These are phyloP conservation scores for Trichophaea hybrida DNA, from an alignment of 2,329 filamentous ascomycete genomes.

Conservation along the genomic window DNA sequence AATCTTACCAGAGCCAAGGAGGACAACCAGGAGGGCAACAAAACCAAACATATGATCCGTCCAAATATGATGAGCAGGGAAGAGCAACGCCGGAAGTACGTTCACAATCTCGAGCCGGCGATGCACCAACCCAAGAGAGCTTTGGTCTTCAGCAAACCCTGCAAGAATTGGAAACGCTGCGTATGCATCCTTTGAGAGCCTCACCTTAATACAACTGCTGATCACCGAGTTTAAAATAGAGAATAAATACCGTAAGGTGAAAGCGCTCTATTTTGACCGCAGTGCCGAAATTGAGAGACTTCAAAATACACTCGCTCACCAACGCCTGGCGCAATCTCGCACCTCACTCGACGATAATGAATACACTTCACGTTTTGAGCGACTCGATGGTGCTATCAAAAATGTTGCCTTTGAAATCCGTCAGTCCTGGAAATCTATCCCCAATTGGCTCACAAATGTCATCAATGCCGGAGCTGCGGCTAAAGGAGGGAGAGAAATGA, in stretches of 20 bases:
- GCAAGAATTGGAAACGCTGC: slow-evolving; percentile 26
- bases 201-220: slow-evolving; percentile 7
- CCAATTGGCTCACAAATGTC: slow-evolving; percentile 61
- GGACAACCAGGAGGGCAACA: slow-evolving; percentile 5
- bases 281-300: slow-evolving; percentile 80
- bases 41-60: slow-evolving; percentile 21
- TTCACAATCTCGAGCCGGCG: slow-evolving; percentile 16
- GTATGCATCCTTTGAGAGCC: slow-evolving; percentile 8
- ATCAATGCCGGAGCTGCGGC: slow-evolving; percentile 75
- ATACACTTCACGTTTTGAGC: slow-evolving; percentile 75
- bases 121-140: slow-evolving; percentile 14
- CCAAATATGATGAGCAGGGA: slow-evolving; percentile 24
- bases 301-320: slow-evolving; percentile 94
- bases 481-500: slow-evolving; percentile 95
- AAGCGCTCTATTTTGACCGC: slow-evolving; percentile 92
- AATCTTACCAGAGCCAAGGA: slow-evolving; percentile 16
- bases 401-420: slow-evolving; percentile 92
- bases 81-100: slow-evolving; percentile 20
- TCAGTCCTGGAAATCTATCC: slow-evolving; percentile 78
- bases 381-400: slow-evolving; percentile 84
- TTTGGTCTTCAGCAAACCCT: slow-evolving; percentile 24
- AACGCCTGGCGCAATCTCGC: slow-evolving; percentile 83
- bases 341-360: slow-evolving; percentile 92
- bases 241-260: slow-evolving; percentile 94
- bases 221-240: slow-evolving; percentile 42